Evolutionary conservation across 768 basidiomycete genomes (phyloP).

Genomic region (Phlegmacium glaucopus): DNA sequence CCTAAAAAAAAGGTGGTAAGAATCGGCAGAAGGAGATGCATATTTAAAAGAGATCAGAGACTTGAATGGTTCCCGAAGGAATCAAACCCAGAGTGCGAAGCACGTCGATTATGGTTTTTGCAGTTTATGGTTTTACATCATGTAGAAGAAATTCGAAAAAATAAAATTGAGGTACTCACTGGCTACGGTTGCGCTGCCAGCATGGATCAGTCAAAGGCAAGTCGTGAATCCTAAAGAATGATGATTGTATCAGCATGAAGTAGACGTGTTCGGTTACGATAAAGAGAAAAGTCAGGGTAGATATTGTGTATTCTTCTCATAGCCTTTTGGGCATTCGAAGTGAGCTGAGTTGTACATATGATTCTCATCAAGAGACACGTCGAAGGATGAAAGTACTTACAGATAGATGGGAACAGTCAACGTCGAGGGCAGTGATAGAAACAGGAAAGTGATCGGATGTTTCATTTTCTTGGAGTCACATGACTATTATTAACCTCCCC

Average conservation of each 20-base stretch:
- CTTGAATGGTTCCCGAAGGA: constrained; percentile 82
- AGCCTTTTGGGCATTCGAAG: constrained; percentile 48
- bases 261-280: not conserved
- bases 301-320: constrained; percentile 51
- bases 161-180: not conserved
- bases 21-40: not conserved
- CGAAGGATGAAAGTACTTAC: not conserved
- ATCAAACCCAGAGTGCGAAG: constrained; percentile 53
- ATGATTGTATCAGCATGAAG: not conserved
- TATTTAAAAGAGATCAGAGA: constrained; percentile 48
- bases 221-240: not conserved
- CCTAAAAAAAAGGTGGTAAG: too few relatives aligned
- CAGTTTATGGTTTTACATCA: constrained; percentile 38
- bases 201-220: constrained; percentile 2
- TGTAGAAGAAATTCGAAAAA: constrained; percentile 8
- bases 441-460: not conserved
- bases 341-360: constrained; percentile 56
- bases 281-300: constrained; percentile 32
- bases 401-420: not conserved
- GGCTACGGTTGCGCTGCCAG: too few relatives aligned
- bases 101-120: constrained; percentile 46
- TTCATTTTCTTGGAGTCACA: constrained; percentile 15
- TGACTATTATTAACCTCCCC: constrained; percentile 28
- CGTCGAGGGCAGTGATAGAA: constrained; percentile 1
- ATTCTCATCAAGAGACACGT: constrained; percentile 17